Evolutionary conservation across 1,139 yeast species (phyloP), one percentile per base, ranked within the genome.

Genomic region (Torulaspora pretoriensis): DNA sequence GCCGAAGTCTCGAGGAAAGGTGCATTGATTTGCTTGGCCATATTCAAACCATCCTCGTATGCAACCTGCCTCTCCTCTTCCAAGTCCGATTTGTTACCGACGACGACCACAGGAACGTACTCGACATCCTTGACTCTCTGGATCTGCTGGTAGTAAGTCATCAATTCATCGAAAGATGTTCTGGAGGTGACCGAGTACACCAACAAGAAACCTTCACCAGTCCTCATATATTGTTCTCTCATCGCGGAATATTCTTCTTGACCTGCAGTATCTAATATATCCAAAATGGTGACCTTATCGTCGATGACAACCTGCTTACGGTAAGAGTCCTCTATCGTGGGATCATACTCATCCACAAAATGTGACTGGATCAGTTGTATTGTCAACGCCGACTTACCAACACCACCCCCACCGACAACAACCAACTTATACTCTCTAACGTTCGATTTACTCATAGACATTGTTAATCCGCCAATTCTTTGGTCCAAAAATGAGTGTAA

Each of bases 401-500:
- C 97, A 68, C 96, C 97, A 68, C 97, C 97, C 40, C 96, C 97
- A 46, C 97, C 97, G 42, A 92, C 96, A 46, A 92, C 97, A 16
- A 90, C 96, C 52, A 92, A 71, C 64, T 90, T 88, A 67, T 83
- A 88, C 66, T 84, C 94, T 65, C 81, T 64, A 27, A 66, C 58
- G 38, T 56, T 62, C 17, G 57, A 52, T 40, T 56, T 57, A 26
- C 51, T 52, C 42, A 55, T 37, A 6, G 54, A 43, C 54, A 51
- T 52, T 12, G 17, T 29, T 25, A 14, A 6, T 14, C 23, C 33
- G 16, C 36, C 12, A 13, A 13, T 29, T 13, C 16, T 13, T 7
- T 19, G 16, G 10, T 29, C 24, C 24, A 27, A 19, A 7, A 14
- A 16, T 14, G 32, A 29, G 5, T 14, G n/a, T 29, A 29, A 13